Evolutionary conservation across 2,329 filamentous ascomycete species (phyloP), one percentile per base, ranked within the genome.

Genomic region (Epichloe coenophiala): DNA sequence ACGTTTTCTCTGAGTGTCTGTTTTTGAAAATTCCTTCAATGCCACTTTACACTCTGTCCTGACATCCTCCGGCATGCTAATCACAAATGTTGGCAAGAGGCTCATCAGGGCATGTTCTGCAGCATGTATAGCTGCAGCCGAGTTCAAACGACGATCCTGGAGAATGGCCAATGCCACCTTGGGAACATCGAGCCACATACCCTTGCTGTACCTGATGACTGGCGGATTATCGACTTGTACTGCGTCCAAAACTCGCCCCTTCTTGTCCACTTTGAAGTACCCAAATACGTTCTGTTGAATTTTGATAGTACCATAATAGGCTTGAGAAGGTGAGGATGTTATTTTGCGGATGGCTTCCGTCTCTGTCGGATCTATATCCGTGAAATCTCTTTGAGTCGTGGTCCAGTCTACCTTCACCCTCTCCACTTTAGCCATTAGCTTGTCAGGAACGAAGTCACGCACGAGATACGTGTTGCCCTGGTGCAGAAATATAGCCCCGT

Each of bases 131-230:
- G 87, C 88, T 0, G 84, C 93, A 0, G 88, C 91, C 9, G 91
- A 76, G 63, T 96, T 88, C 35, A 97, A 72, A 0, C 81, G 74
- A 7, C 83, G 74, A 1, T 76, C 76, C 40, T 83, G 77, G 1
- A 98, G 75, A 41, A 96, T 89, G 13, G 88, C 80, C 5, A 97
- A 77, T 0, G 89, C 89, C 1, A 65, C 66, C 54, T 82, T 83
- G 0, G 93, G 91, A 2, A 98, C 81, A 63, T 97, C 91, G 13
- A 97, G 77, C 93, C 93, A 98, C 81, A 96, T 87, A 39, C 90
- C 93, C 63, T 93, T 94, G 59, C 81, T 86, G 61, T 83, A 77
- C 3, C 89, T 80, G 47, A 93, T 80, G 48, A 97, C 88, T 0
- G 93, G 89, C 3, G 91, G 90, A 58, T 95, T 95, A 64, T 96